phyloP scores from a whole-genome alignment of 2,329 filamentous ascomycete genomes.

The Periconia sp. region DNA sequence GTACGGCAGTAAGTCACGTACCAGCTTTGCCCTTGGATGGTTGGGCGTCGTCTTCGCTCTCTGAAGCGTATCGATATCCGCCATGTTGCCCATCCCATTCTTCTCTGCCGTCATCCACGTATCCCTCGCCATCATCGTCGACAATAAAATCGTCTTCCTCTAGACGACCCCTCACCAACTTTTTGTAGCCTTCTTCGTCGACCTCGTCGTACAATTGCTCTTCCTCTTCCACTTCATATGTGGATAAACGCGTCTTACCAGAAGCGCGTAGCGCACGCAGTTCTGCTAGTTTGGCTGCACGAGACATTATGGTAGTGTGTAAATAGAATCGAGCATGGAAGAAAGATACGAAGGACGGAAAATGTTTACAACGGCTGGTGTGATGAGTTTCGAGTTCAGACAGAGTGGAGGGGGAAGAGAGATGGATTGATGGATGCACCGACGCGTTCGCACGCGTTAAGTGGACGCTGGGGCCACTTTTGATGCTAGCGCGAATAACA shows the following conservation, averaged over 20 bases:
- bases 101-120: constrained; percentile 94
- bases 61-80: constrained; percentile 66
- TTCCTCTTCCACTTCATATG: constrained; percentile 83
- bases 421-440: constrained; percentile 15
- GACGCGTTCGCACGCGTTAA: constrained; percentile 14
- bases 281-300: constrained; percentile 61
- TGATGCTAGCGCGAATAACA: neutral
- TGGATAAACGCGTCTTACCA: constrained; percentile 87
- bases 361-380: constrained; percentile 15
- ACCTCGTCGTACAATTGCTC: constrained; percentile 91
- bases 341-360: constrained; percentile 9
- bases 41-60: constrained; percentile 65
- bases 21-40: constrained; percentile 62
- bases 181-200: constrained; percentile 96
- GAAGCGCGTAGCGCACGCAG: constrained; percentile 80
- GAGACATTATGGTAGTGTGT: constrained; percentile 35
- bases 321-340: constrained; percentile 15
- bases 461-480: constrained; percentile 12
- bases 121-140: constrained; percentile 96
- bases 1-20: constrained; percentile 26
- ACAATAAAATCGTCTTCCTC: constrained; percentile 98
- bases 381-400: neutral
- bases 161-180: constrained; percentile 83
- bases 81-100: constrained; percentile 68
- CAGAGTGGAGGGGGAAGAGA: constrained; percentile 19